Evolutionary conservation across 371 early-diverging fungal genomes (phyloP).

Genomic region (Mortierella sp.): DNA sequence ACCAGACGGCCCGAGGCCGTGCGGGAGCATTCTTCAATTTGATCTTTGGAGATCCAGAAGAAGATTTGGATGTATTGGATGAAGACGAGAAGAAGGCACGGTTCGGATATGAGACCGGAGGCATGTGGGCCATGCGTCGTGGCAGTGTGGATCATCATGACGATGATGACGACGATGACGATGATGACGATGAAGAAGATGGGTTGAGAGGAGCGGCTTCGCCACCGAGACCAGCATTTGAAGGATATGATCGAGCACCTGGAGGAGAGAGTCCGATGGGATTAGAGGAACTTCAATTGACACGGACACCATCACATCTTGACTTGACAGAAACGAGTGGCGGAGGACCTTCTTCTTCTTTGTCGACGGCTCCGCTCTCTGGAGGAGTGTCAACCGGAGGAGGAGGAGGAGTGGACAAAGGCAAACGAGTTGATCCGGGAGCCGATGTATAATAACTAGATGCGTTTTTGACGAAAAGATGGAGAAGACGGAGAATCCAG

Average conservation of each 20-base stretch:
- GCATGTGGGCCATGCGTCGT: conserved; percentile 38
- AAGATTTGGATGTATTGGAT: conserved; percentile 25
- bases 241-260: neutral
- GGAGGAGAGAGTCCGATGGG: conserved; percentile 4
- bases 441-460: neutral
- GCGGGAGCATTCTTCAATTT: conserved; percentile 44
- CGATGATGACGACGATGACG: conserved; percentile 50
- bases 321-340: conserved; percentile 20
- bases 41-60: conserved; percentile 47
- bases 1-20: conserved; percentile 1
- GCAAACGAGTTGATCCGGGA: neutral
- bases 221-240: neutral
- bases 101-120: conserved; percentile 47
- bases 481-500: no score
- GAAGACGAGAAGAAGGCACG: conserved; percentile 15
- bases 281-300: conserved; percentile 28
- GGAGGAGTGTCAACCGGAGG: no score
- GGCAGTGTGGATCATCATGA: conserved; percentile 32
- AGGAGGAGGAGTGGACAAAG: neutral
- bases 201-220: neutral
- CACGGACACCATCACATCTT: conserved; percentile 32
- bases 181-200: conserved; percentile 30
- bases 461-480: neutral
- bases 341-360: no score
- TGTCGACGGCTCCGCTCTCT: no score